Base-by-base conservation (phyloP, 2,329 filamentous ascomycete genomes). In the Ceratocystis cubensis region DNA sequence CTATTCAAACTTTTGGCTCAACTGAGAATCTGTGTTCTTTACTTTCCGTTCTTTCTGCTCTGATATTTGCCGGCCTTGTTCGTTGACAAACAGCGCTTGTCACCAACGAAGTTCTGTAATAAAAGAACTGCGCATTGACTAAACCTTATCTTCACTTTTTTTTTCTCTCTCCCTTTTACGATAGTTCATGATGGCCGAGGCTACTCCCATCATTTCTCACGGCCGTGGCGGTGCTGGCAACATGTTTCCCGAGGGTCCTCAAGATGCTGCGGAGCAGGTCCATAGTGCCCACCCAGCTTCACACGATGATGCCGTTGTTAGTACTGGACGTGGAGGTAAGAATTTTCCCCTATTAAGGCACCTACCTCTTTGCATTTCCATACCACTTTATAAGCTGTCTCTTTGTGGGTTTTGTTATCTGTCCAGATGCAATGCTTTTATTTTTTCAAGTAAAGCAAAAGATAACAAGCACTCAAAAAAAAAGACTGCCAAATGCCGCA, bases 191-290 rank as follows among this genome's bases (percentile, higher is more conserved):
- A 78, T 77, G 75, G 66, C 71, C 22, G 48, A 33, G 41, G 50
- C 2, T 17, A n/a, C 22, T 22, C 63, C 22, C 63, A 20, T 41
- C 72, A 79, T 84, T 64, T 84, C 82, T 17, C 82, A 85, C 75
- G 83, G 83, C 70, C 81, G 83, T 69, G 83, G 83, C 68, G 83
- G 83, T 70, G 82, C 81, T 22, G 84, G 84, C 71, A 86, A 86
- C 74, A 84, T 86, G 74, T 79, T 78, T 69, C 73, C 75, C 44
- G 84, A 86, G 72, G 73, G 79, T 69, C 85, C 82, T 46, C 71
- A 79, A 70, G 87, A 87, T 72, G 79, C 80, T 81, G 83, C 80
- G 82, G 83, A 69, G 82, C 87, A 65, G 82, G 83, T 66, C 82
- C 84, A 61, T 72, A 78, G 56, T 83, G 82, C 63, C 72, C 75